These are phyloP conservation scores for Candida jianshihensis DNA, from an alignment of 805 yeast genomes.

Conservation along the genomic window DNA sequence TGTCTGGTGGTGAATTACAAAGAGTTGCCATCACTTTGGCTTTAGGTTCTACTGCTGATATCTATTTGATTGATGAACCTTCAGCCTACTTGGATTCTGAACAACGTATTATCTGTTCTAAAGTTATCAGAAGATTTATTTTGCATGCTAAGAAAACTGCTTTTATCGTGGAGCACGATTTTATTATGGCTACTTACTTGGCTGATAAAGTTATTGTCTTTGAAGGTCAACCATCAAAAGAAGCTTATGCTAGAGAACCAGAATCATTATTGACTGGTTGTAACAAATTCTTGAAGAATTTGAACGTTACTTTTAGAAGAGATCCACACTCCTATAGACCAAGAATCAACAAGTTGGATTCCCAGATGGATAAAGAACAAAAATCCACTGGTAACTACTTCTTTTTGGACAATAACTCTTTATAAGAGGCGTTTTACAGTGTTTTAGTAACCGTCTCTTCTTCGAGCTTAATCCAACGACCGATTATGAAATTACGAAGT, in stretches of 20 bases:
- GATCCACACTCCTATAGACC: constrained; percentile 98
- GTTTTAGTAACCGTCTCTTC: too few species aligned
- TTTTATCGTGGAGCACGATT: constrained; percentile 99
- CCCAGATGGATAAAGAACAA: constrained; percentile 99
- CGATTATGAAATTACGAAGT: neutral
- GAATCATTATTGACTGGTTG: constrained; percentile 95
- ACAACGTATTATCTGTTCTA: constrained; percentile 98
- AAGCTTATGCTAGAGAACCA: constrained; percentile 81
- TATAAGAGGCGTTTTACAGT: constrained; percentile 23
- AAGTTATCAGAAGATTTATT: constrained; percentile 94
- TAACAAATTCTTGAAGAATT: constrained; percentile 91
- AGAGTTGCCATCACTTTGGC: constrained; percentile 97
- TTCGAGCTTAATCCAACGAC: too few species aligned
- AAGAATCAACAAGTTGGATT: constrained; percentile 93
- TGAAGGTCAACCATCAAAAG: constrained; percentile 88
- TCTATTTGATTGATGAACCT: constrained; percentile 96
- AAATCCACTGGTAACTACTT: constrained; percentile 88
- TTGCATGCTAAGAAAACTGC: constrained; percentile 97
- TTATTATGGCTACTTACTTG: constrained; percentile 98
- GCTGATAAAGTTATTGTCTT: constrained; percentile 98
- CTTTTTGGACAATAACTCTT: constrained; percentile 72
- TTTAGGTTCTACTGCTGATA: constrained; percentile 91
- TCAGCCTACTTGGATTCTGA: constrained; percentile 98
- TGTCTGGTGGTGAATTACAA: constrained; percentile 99
- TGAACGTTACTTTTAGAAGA: constrained; percentile 97